phyloP scores from a whole-genome alignment of 768 basidiomycete genomes.

The Aureoboletus auriporus region DNA sequence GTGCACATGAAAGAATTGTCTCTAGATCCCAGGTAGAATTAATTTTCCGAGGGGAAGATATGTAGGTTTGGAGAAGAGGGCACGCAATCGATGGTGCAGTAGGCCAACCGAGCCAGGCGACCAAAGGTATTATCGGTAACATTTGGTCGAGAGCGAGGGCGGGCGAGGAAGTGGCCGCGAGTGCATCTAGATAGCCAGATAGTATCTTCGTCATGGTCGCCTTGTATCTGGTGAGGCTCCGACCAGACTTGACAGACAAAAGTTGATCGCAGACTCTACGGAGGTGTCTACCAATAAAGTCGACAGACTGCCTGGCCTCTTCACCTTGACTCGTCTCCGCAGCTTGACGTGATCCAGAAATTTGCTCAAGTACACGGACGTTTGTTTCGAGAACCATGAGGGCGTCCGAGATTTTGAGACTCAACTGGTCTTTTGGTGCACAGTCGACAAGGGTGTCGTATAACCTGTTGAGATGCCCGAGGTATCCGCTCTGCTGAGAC shows the following conservation, averaged over 20 bases:
- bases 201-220: constrained; percentile 11
- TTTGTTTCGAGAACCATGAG: constrained; percentile 44
- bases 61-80: constrained; percentile 45
- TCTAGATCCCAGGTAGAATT: constrained; percentile 39
- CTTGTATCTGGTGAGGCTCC: constrained; percentile 14
- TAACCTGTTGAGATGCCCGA: constrained; percentile 54
- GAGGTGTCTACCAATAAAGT: constrained; percentile 27
- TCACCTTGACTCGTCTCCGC: background rate
- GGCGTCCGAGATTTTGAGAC: constrained; percentile 36
- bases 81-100: constrained; percentile 33
- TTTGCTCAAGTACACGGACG: constrained; percentile 28
- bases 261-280: constrained; percentile 2
- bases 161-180: constrained; percentile 1
- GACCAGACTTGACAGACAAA: constrained; percentile 11
- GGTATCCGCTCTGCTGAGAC: constrained; percentile 31
- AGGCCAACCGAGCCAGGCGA: constrained; percentile 30
- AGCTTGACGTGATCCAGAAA: constrained; percentile 1
- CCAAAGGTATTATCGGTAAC: constrained; percentile 26
- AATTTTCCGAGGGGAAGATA: constrained; percentile 35
- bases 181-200: constrained; percentile 15
- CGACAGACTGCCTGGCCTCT: constrained; percentile 12
- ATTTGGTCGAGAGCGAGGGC: constrained; percentile 4
- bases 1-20: constrained; percentile 37
- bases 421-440: constrained; percentile 32
- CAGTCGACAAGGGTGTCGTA: constrained; percentile 39